phyloP scores from a whole-genome alignment of 2,329 filamentous ascomycete species.

The Trichoderma arundinaceum region DNA sequence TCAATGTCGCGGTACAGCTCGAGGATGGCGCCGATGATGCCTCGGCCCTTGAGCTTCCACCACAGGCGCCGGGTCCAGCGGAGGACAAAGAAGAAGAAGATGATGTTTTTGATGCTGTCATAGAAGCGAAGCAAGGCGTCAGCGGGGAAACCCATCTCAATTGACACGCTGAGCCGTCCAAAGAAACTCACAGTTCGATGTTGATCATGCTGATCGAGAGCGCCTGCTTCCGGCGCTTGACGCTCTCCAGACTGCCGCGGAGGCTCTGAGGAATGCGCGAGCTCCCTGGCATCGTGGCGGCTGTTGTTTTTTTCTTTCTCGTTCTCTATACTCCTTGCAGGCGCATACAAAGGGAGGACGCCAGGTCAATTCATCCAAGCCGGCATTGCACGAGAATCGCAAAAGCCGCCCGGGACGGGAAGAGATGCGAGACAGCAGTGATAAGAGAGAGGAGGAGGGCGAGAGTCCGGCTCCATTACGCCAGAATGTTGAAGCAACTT shows the following conservation, averaged over 20 bases:
- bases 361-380: slow-evolving; percentile 4
- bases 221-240: slow-evolving; percentile 62
- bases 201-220: slow-evolving; percentile 66
- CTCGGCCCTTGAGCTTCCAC: slow-evolving; percentile 87
- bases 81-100: slow-evolving; percentile 87
- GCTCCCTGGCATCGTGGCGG: slow-evolving; percentile 63
- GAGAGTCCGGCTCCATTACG: background rate
- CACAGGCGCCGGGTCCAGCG: slow-evolving; percentile 80
- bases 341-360: background rate
- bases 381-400: slow-evolving; percentile 8
- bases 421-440: background rate
- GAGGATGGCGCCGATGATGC: slow-evolving; percentile 76
- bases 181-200: slow-evolving; percentile 67
- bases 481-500: slow-evolving; percentile 13
- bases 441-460: background rate
- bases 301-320: background rate
- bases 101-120: slow-evolving; percentile 61
- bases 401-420: background rate
- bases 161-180: background rate
- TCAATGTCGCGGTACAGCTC: slow-evolving; percentile 75
- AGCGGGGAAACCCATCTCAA: background rate
- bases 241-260: slow-evolving; percentile 67
- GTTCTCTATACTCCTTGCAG: background rate
- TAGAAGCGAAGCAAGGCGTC: background rate
- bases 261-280: slow-evolving; percentile 74